Evolutionary conservation across 1,139 yeast genomes (phyloP), one percentile per base, ranked within the genome.

Genomic region (Nakaseomyces nivariensis): DNA sequence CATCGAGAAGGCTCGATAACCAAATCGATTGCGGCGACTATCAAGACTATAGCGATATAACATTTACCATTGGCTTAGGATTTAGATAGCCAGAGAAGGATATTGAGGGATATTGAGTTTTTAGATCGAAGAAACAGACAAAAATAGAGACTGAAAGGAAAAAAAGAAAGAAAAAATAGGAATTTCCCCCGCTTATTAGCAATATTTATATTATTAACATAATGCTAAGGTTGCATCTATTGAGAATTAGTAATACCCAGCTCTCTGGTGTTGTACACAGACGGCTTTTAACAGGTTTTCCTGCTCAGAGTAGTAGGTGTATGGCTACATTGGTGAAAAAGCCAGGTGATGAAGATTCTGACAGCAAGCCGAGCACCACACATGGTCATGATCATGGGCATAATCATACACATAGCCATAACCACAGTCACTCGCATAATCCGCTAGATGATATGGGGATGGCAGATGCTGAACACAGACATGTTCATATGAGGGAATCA

Each of bases 401-500:
- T 37, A 38, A 38, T 25, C 31, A 25, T 6, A 26, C 25, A 22
- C 38, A 36, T 36, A 36, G 5, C 5, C 40, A 38, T 25, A 17
- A 11, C 11, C 29, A 38, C 24, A 24, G 11, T 41, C 44, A 41
- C n/a, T 9, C 5, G n/a, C 44, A 41, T 29, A 17, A 11, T 41
- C 44, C 34, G 34, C 3, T n/a, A 5, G 44, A 38, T 25, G 29
- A 7, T 5, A 38, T 24, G 27, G 40, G 26, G 6, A 37, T 37
- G 40, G 43, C 24, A n/a, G 44, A 41, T 29, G 24, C 44, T 24
- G 61, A 60, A 37, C 69, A 67, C 52, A 68, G 66, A 41, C 73
- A 70, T 54, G 59, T 68, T 32, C 72, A 69, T 51, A 52, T 69
- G 51, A 62, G 64, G 40, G 66, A 66, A 49, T 69, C 72, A 1